These are phyloP conservation scores for Sugiyamaella lignohabitans DNA, from an alignment of 805 yeast species.

Conservation along the genomic window DNA sequence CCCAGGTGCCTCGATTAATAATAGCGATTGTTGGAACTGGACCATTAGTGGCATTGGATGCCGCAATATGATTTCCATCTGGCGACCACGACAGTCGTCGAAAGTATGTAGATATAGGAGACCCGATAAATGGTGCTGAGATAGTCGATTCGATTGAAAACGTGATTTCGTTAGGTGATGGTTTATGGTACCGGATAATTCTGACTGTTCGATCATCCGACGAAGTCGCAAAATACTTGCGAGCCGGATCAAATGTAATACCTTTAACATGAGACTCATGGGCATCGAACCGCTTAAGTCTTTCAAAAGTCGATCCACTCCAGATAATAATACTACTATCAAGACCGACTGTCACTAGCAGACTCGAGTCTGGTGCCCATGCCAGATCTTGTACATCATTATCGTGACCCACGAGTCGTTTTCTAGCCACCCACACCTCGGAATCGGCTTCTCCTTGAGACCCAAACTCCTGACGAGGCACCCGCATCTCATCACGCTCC, in stretches of 20 bases:
- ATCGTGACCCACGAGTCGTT: slow-evolving; percentile 91
- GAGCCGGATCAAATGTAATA: slow-evolving; percentile 95
- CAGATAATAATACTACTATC: slow-evolving; percentile 90
- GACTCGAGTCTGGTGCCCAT: slow-evolving; percentile 93
- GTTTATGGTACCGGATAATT: slow-evolving; percentile 76
- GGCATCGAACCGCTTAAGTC: slow-evolving; percentile 79
- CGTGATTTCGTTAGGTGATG: slow-evolving; percentile 59
- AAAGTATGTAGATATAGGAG: slow-evolving; percentile 90
- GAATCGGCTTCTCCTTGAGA: slow-evolving; percentile 53
- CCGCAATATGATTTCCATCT: slow-evolving; percentile 64
- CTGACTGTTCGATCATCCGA: slow-evolving; percentile 92
- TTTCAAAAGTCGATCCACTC: slow-evolving; percentile 89
- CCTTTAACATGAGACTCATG: slow-evolving; percentile 97
- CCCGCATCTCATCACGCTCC: slow-evolving; percentile 75
- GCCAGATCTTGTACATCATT: slow-evolving; percentile 97
- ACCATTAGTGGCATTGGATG: slow-evolving; percentile 63
- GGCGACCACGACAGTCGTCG: slow-evolving; percentile 68
- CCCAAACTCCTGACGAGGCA: slow-evolving; percentile 59
- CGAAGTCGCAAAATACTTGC: slow-evolving; percentile 93
- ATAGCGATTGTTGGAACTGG: slow-evolving; percentile 57
- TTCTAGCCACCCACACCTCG: slow-evolving; percentile 93
- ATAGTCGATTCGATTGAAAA: slow-evolving; percentile 83
- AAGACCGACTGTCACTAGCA: slow-evolving; percentile 87
- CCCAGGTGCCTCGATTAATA: slow-evolving; percentile 61
- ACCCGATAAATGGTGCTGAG: slow-evolving; percentile 74